Percentiles rank a stretch among this genome's conserved stretches.
phyloP scores from a whole-genome alignment of 106 monocot species.

The Cymbidium sinense region DNA sequence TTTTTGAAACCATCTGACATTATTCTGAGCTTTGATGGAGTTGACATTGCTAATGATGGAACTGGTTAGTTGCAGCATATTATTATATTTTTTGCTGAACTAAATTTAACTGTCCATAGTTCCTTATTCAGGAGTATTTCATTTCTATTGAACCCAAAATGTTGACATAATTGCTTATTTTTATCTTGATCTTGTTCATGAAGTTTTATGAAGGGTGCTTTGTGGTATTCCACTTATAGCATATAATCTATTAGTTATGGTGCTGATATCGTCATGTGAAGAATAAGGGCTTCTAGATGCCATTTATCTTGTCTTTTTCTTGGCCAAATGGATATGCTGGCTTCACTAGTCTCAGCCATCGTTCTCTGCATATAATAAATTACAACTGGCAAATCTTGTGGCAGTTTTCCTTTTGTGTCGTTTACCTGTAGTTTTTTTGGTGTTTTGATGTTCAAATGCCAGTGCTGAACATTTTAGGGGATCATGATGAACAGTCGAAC shows the following conservation, averaged over 20 bases:
- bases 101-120: background rate
- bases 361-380: background rate
- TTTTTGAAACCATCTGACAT: slow-evolving; percentile 87
- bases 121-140: background rate
- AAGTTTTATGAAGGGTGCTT: slow-evolving; percentile 3
- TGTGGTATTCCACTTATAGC: background rate
- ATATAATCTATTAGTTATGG: background rate
- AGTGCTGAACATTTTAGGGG: background rate
- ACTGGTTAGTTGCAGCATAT: slow-evolving; percentile 39
- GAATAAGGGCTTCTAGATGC: background rate
- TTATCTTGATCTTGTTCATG: background rate
- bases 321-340: background rate
- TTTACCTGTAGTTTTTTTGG: background rate
- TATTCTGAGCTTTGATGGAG: slow-evolving; percentile 93
- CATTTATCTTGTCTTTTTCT: background rate
- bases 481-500: too few species aligned
- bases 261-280: background rate
- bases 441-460: background rate
- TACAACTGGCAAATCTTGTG: background rate
- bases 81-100: background rate
- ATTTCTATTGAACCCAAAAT: background rate
- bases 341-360: background rate
- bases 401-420: background rate
- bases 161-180: background rate
- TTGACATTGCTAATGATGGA: slow-evolving; percentile 98